A percentile compares a stretch with the other conserved stretches of the same genome.
phyloP scores from a whole-genome alignment of 257 asterid genomes.

The Linaria vulgaris region DNA sequence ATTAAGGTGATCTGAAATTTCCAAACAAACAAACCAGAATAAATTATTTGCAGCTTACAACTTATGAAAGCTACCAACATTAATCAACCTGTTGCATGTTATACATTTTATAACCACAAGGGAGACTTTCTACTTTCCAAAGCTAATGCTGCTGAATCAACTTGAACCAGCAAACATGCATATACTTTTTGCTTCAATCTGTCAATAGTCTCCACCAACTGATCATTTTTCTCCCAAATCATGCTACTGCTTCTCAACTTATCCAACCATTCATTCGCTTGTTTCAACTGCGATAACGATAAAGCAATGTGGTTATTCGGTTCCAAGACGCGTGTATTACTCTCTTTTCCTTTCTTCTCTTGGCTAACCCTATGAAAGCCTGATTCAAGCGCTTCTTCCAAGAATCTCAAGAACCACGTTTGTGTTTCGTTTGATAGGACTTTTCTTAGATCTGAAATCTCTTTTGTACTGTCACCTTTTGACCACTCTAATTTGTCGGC shows the following conservation, averaged over 20 bases:
- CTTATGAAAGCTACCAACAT: constrained; percentile 2
- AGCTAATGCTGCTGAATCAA: constrained; percentile 85
- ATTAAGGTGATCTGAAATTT: not conserved
- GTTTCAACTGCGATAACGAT: constrained; percentile 72
- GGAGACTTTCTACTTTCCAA: constrained; percentile 52
- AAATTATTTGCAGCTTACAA: constrained; percentile 24
- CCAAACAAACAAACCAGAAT: constrained; percentile 13
- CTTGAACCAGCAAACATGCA: constrained; percentile 72
- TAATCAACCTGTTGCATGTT: not conserved
- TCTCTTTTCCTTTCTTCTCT: constrained; percentile 50
- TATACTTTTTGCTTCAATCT: constrained; percentile 77
- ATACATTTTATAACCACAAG: constrained; percentile 11
- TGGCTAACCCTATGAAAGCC: constrained; percentile 47
- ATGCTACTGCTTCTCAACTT: constrained; percentile 37
- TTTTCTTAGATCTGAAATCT: constrained; percentile 46
- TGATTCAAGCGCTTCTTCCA: constrained; percentile 61
- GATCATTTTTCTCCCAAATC: constrained; percentile 36
- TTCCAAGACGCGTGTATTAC: constrained; percentile 31
- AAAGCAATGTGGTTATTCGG: constrained; percentile 61
- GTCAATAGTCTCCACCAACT: constrained; percentile 43
- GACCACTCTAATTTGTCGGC: constrained; percentile 77
- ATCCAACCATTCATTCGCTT: constrained; percentile 78
- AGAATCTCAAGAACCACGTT: constrained; percentile 75
- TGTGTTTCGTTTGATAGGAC: constrained; percentile 46
- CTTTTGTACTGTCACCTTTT: constrained; percentile 47